Conservation (phyloP, 2,329 filamentous ascomycete genomes). For the Cercospora sp. region DNA sequence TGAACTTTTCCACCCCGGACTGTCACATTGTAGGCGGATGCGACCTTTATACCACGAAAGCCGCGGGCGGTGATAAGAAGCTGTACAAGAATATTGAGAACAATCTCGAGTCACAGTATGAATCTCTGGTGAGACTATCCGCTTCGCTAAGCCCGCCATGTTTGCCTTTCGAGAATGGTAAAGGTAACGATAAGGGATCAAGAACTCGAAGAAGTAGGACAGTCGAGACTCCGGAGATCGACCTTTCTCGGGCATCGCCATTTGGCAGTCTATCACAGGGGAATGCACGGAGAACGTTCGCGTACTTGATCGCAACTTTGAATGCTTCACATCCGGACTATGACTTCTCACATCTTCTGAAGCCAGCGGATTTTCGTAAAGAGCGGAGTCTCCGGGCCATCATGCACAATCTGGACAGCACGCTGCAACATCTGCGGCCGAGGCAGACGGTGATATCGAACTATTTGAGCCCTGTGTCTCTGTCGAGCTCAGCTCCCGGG, state of each 20-base stretch:
- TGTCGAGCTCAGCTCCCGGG: slow-evolving; percentile 32
- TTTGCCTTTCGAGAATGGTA: slow-evolving; percentile 29
- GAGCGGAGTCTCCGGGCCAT: slow-evolving; percentile 77
- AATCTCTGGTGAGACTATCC: slow-evolving; percentile 80
- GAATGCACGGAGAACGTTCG: slow-evolving; percentile 86
- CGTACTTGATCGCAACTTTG: slow-evolving; percentile 92
- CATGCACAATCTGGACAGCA: slow-evolving; percentile 84
- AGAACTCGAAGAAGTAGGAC: slow-evolving; percentile 38
- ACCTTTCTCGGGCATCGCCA: slow-evolving; percentile 82
- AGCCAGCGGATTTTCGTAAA: slow-evolving; percentile 84
- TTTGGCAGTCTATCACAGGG: slow-evolving; percentile 89
- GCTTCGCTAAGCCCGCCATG: slow-evolving; percentile 79
- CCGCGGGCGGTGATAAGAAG: slow-evolving; percentile 92
- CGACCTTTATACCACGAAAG: slow-evolving; percentile 97
- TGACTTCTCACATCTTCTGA: slow-evolving; percentile 90
- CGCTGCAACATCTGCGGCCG: slow-evolving; percentile 81
- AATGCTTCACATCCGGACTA: slow-evolving; percentile 97
- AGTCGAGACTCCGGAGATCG: slow-evolving; percentile 43
- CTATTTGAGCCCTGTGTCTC: slow-evolving; percentile 33
- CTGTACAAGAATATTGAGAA: slow-evolving; percentile 94
- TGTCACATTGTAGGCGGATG: slow-evolving; percentile 90
- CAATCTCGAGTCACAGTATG: slow-evolving; percentile 87
- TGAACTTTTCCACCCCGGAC: slow-evolving; percentile 94
- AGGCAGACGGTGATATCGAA: slow-evolving; percentile 27
- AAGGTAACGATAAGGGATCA: slow-evolving; percentile 21